Conservation (phyloP, 768 basidiomycete genomes). For the Mycena filopes region DNA sequence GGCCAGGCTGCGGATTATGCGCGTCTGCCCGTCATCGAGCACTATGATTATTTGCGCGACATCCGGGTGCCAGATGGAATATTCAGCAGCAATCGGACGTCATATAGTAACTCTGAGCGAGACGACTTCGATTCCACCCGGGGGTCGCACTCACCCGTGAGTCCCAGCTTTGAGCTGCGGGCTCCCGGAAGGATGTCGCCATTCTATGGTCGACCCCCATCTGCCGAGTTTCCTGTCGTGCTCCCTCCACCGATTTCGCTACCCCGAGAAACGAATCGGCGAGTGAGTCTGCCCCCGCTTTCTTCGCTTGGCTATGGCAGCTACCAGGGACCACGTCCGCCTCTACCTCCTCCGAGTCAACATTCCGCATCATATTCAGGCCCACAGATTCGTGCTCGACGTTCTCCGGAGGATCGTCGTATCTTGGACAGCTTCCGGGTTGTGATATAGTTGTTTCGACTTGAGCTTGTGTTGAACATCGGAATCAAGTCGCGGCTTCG, state of each 20-base stretch:
- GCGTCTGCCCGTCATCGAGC: slow-evolving; percentile 76
- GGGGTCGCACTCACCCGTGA: slow-evolving; percentile 25
- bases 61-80: slow-evolving; percentile 76
- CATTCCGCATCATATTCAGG: slow-evolving; percentile 39
- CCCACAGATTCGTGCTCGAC: slow-evolving; percentile 39
- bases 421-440: slow-evolving; percentile 68
- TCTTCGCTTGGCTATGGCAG: slow-evolving; percentile 37
- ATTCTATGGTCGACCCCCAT: slow-evolving; percentile 23
- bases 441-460: slow-evolving; percentile 46
- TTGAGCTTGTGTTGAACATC: too few relatives aligned
- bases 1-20: slow-evolving; percentile 73
- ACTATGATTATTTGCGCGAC: slow-evolving; percentile 77
- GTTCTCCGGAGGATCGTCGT: slow-evolving; percentile 68
- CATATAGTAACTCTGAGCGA: slow-evolving; percentile 49
- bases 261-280: neutral
- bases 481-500: slow-evolving; percentile 33
- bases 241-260: slow-evolving; percentile 42
- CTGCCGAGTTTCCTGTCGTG: slow-evolving; percentile 24
- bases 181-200: slow-evolving; percentile 28
- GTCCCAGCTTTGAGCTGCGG: slow-evolving; percentile 27
- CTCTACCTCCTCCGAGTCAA: slow-evolving; percentile 28
- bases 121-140: slow-evolving; percentile 52
- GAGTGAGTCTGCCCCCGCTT: slow-evolving; percentile 34
- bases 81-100: slow-evolving; percentile 74
- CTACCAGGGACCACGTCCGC: slow-evolving; percentile 30